Base-by-base conservation (phyloP, 331 rosid genomes). In the Malus hybrid region DNA sequence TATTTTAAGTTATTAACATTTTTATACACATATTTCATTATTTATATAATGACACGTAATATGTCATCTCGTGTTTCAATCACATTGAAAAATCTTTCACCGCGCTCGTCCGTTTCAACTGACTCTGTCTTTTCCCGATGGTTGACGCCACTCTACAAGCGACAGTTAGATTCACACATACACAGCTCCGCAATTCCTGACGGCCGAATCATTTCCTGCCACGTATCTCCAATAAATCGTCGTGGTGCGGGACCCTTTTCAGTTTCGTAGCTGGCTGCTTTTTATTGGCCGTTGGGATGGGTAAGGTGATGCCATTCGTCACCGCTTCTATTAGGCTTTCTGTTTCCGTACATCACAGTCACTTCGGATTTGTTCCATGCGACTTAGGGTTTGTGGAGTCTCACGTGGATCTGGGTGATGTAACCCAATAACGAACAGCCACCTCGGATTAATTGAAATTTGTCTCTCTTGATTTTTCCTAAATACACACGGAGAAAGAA, bases 51-150 rank as follows among this genome's bases (percentile, higher is more conserved):
- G 0, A 33, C 7, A 33, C 0, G 24, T 33, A 0, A 33, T 34
- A 34, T 34, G 0, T 0, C 39, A 34, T 6, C 2, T 34, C 0
- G 2, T 34, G 0, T 34, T 0, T 1, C 9, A 1, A 34, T 1
- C 0, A 34, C 2, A 34, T 0, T 34, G 0, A 34, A 34, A 34
- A 34, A 2, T 34, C 3, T 34, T 0, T 34, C 10, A 6, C 68
- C 66, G 22, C n/a, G 16, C 78, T 18, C n/a, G 56, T 72, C 74
- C 76, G 63, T 66, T 79, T 72, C 46, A 18, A 26, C 68, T 71
- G 55, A 66, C 19, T 10, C 1, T 33, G 5, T 36, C 52, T 5
- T 12, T 19, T 34, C 15, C 55, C 58, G 24, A 22, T 7, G 7
- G 62, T 64, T 64, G 28, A 32, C 42, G 66, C 29, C 4, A 36